Base-by-base conservation (phyloP, 2,329 filamentous ascomycete genomes). In the Boeremia exigua region DNA sequence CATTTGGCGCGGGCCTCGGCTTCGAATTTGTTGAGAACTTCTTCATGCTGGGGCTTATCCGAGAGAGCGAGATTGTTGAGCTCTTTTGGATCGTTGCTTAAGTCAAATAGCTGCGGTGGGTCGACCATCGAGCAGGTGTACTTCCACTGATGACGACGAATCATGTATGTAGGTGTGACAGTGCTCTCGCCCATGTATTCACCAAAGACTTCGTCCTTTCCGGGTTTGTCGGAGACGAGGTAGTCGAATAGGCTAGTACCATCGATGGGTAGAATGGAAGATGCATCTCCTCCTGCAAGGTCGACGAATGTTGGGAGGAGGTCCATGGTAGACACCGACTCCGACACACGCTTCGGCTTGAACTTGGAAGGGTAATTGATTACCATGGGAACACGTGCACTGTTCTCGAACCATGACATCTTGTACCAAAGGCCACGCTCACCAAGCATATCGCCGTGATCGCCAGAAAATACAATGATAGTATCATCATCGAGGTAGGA, bases 101-200 rank as follows among this genome's bases (percentile, higher is more conserved):
- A 81, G 76, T 97, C 90, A 81, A 87, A 97, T 11, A 97, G 84
- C 78, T 95, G 91, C 28, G 90, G 88, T 29, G 89, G 88, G 71
- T 97, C 93, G 19, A 88, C 88, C 6, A 92, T 87, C 68, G 92
- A 96, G 60, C 86, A 92, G 61, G 95, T 87, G 75, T 92, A 96
- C 81, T 97, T 97, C 91, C 91, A 97, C 42, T 84, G 82, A 8
- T 91, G 91, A 50, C 92, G 88, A 54, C 90, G 88, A 71, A 97
- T 97, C 93, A 97, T 97, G 82, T 96, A 91, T 53, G 96, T 85
- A 1, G 93, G 93, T 4, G 90, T 88, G 52, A 96, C 82, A 1
- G 93, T 96, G 43, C 93, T 93, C 77, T 97, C 93, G 45, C 92
- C 93, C 70, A 94, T 96, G 79, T 97, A 97, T 79, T 97, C 93